These are phyloP conservation scores for Solanum sejunctum DNA, from an alignment of 257 asterid species.

Conservation along the genomic window DNA sequence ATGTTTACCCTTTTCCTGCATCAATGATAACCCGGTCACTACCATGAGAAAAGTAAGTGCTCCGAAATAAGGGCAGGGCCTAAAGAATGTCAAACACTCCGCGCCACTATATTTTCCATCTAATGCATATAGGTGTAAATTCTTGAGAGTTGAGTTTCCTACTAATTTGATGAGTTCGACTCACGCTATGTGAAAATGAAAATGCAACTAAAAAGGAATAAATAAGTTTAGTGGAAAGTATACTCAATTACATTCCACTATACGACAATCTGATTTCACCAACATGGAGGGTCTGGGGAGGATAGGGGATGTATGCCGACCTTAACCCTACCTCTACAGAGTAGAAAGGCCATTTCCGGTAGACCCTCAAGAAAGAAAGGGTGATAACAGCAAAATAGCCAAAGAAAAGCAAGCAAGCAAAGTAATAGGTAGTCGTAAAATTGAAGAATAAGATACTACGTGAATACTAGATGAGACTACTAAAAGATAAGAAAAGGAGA, in stretches of 20 bases:
- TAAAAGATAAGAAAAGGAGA: not conserved
- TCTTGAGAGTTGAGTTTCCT: not conserved
- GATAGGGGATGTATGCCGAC: not conserved
- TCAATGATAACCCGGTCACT: not conserved
- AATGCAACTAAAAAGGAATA: not conserved
- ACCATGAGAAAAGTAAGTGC: not conserved
- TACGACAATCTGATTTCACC: not conserved
- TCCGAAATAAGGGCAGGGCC: not conserved
- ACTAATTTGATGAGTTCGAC: not conserved
- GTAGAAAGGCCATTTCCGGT: not conserved
- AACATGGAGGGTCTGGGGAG: not conserved
- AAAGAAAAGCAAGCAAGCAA: not conserved
- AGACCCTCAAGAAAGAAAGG: not conserved
- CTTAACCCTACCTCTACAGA: not conserved
- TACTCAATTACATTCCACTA: not conserved
- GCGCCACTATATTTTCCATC: not conserved
- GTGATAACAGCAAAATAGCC: not conserved
- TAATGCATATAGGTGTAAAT: not conserved
- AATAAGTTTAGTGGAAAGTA: not conserved
- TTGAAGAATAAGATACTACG: not conserved
- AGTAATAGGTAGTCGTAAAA: not conserved
- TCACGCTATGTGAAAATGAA: not conserved
- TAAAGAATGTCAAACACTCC: not conserved
- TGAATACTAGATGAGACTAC: no score
- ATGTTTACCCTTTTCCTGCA: conserved; percentile 72